Base-by-base conservation (phyloP, 2,329 filamentous ascomycete genomes). In the Hypoxylon sp. region DNA sequence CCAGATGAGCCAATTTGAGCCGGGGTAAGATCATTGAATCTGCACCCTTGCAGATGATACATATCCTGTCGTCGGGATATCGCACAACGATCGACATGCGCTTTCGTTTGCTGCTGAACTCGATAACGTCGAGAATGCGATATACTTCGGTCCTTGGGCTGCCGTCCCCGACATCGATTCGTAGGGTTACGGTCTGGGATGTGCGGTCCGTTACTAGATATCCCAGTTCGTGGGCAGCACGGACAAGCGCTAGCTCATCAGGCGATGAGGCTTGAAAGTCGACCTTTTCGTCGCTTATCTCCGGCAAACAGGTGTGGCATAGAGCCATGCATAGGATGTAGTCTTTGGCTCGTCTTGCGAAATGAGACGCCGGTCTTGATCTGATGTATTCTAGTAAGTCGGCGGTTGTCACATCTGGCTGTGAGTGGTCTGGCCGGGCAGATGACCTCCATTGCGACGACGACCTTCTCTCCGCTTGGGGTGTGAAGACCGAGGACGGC, bases 261-360 rank as follows among this genome's bases (percentile, higher is more conserved):
- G 93, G 93, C 0, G 92, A 97, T 0, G 92, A 89, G 13, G 93
- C 91, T 74, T 97, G 93, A 69, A 91, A 97, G 6, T 88, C 84
- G n/a, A 90, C 82, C 31, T 85, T 78, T 3, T 89, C 92, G 66
- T 89, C 81, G 21, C 86, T 85, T 40, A 87, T 79, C 71, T 98
- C 93, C 0, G 94, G 93, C 20, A 97, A 79, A 70, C 92, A 97
- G 1, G 92, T 96, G 71, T 98, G 93, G 66, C 94, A 97, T 1
- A 98, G 78, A 0, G 93, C 91, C 68, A 97, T 83, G 0, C 88
- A 89, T 3, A 98, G 79, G 3, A 98, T 83, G 65, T 96, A 95
- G 70, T 96, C 87, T 58, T 88, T 88, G 1, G 88, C 90, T 69
- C 91, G 92, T 57, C 84, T 84, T 0, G 93, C 86, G 69, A 97